Evolutionary conservation across 2,329 filamentous ascomycete species (phyloP).

Genomic region (Aspergillus quadricinctus): DNA sequence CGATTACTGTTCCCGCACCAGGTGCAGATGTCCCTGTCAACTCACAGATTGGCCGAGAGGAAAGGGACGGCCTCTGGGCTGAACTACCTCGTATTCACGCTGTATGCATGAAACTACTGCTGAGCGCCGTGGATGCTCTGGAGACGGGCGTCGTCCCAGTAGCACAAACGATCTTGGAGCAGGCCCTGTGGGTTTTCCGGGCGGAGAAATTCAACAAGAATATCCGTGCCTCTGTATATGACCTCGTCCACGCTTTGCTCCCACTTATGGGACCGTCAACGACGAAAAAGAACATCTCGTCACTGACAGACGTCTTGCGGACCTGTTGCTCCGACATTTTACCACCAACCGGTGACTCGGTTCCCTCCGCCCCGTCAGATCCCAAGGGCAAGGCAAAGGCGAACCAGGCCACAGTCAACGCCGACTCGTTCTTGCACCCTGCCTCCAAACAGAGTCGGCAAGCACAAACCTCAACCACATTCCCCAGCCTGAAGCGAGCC

Average conservation of each 20-base stretch:
- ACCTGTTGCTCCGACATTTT: conserved; percentile 73
- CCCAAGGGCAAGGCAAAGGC: conserved; percentile 38
- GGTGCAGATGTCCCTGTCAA: conserved; percentile 58
- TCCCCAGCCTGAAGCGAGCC: conserved; percentile 48
- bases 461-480: conserved; percentile 13
- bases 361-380: conserved; percentile 31
- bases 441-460: conserved; percentile 31
- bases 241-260: conserved; percentile 55
- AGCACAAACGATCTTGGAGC: conserved; percentile 63
- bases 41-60: conserved; percentile 69
- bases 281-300: conserved; percentile 60
- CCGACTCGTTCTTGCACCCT: conserved; percentile 64
- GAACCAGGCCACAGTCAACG: conserved; percentile 49
- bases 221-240: conserved; percentile 60
- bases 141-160: conserved; percentile 56
- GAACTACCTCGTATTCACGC: conserved; percentile 70
- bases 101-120: conserved; percentile 61
- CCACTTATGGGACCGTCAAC: conserved; percentile 61
- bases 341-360: conserved; percentile 41
- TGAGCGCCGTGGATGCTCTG: conserved; percentile 55
- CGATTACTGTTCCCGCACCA: conserved; percentile 53
- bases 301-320: conserved; percentile 59
- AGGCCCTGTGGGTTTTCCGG: conserved; percentile 66
- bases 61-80: conserved; percentile 73
- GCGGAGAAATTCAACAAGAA: conserved; percentile 46